Evolutionary conservation across 2,329 filamentous ascomycete genomes (phyloP).

Genomic region (Purpureocillium lavendulum): DNA sequence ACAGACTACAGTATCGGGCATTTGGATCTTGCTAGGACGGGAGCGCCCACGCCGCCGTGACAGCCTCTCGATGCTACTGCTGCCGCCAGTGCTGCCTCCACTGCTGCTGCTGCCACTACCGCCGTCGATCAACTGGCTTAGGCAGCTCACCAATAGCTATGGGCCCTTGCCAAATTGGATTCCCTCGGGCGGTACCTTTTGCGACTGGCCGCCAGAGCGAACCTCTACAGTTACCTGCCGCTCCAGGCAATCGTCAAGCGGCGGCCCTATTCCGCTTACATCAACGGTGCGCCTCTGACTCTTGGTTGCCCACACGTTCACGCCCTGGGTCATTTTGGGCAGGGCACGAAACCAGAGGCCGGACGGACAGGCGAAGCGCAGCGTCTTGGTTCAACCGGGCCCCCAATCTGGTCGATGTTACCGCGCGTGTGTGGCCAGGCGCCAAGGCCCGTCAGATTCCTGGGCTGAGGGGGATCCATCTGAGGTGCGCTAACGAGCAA

Average conservation of each 20-base stretch:
- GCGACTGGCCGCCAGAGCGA: not conserved
- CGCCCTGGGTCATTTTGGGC: too few relatives aligned
- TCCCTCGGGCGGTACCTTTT: conserved; percentile 6
- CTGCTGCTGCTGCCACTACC: not conserved
- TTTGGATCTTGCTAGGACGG: conserved; percentile 2
- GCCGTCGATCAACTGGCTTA: conserved; percentile 1
- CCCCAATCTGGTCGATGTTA: conserved; percentile 9
- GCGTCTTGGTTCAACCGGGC: too few relatives aligned
- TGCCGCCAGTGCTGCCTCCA: not conserved
- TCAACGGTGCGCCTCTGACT: not conserved
- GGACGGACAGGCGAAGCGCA: too few relatives aligned
- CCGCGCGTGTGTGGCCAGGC: not conserved
- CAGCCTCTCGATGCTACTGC: not conserved
- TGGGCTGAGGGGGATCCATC: conserved; percentile 5
- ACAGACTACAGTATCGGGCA: not conserved
- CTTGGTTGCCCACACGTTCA: not conserved
- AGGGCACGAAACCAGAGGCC: too few relatives aligned
- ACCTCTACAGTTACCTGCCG: conserved; percentile 4
- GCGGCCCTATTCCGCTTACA: conserved; percentile 2
- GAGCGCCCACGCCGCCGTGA: conserved; percentile 1
- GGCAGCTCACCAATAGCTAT: not conserved
- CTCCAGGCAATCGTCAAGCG: conserved; percentile 3
- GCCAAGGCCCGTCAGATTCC: not conserved
- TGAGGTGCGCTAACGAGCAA: not conserved
- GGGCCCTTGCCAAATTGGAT: not conserved